phyloP scores from a whole-genome alignment of 768 basidiomycete genomes.

The Astraeus odoratus region DNA sequence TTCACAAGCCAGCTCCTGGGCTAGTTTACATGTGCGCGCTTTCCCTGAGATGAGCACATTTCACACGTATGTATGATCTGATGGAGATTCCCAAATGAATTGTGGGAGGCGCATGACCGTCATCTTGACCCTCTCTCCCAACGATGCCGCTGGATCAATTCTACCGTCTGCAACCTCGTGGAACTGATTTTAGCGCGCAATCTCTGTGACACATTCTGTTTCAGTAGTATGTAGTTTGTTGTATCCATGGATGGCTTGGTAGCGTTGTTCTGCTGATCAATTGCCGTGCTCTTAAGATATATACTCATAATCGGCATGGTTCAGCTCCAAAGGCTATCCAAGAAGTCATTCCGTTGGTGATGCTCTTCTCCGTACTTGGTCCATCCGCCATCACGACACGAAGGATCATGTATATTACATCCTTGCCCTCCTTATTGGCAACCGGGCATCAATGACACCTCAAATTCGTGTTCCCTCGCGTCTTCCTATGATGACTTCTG shows the following conservation, averaged over 20 bases:
- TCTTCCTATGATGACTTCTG: constrained; percentile 95
- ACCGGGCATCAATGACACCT: constrained; percentile 79
- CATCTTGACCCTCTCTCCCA: constrained; percentile 96
- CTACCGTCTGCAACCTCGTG: constrained; percentile 98
- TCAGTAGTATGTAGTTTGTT: constrained; percentile 99
- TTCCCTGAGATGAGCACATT: no score
- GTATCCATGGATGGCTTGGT: constrained; percentile 94
- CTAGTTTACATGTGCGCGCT: no score
- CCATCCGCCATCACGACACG: constrained; percentile 89
- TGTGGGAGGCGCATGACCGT: no score
- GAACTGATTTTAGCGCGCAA: constrained; percentile 96
- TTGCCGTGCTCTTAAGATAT: constrained; percentile 89
- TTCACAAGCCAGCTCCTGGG: no score
- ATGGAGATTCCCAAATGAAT: no score
- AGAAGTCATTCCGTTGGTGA: constrained; percentile 88
- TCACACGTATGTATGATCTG: no score
- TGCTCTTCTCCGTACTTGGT: constrained; percentile 89
- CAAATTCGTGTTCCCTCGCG: constrained; percentile 71
- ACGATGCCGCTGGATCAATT: constrained; percentile 98
- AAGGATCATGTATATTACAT: constrained; percentile 97
- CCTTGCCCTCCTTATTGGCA: constrained; percentile 90
- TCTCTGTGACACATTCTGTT: constrained; percentile 98
- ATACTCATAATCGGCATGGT: constrained; percentile 78
- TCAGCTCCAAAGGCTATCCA: constrained; percentile 78
- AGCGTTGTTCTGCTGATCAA: constrained; percentile 89